Evolutionary conservation across 441 rosid genomes (phyloP).

Genomic region (Croton setiger): DNA sequence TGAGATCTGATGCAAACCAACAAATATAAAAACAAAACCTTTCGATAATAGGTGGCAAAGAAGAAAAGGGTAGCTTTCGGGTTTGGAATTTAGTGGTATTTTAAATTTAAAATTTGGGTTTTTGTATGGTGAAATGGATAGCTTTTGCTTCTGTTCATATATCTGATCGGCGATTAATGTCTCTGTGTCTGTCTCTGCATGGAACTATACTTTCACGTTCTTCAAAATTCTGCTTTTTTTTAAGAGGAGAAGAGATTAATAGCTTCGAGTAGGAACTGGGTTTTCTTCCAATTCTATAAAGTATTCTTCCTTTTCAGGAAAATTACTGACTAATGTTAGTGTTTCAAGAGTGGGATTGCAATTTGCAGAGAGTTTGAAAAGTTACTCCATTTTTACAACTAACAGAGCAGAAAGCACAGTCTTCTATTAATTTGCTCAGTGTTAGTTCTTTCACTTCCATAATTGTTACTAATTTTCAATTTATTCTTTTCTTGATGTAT

Average conservation of each 20-base stretch:
- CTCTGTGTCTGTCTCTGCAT: constrained; percentile 24
- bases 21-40: background rate
- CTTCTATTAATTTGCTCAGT: background rate
- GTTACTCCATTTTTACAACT: background rate
- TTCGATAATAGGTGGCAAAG: background rate
- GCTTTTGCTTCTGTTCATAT: constrained; percentile 1
- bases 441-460: background rate
- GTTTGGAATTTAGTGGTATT: constrained; percentile 16
- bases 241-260: background rate
- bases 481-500: background rate
- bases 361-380: background rate
- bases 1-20: constrained; percentile 25
- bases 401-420: background rate
- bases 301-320: background rate
- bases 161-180: constrained; percentile 44
- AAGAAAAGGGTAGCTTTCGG: constrained; percentile 11
- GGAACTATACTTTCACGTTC: constrained; percentile 18
- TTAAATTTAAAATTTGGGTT: background rate
- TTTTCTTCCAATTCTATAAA: background rate
- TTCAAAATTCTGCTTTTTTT: constrained; percentile 23
- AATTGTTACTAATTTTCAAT: background rate
- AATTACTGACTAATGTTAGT: background rate
- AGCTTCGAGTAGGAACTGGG: background rate
- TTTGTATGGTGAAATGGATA: constrained; percentile 20
- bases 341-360: background rate